phyloP scores from a whole-genome alignment of 176 grass and related monocot species.

The Musa beccarii region DNA sequence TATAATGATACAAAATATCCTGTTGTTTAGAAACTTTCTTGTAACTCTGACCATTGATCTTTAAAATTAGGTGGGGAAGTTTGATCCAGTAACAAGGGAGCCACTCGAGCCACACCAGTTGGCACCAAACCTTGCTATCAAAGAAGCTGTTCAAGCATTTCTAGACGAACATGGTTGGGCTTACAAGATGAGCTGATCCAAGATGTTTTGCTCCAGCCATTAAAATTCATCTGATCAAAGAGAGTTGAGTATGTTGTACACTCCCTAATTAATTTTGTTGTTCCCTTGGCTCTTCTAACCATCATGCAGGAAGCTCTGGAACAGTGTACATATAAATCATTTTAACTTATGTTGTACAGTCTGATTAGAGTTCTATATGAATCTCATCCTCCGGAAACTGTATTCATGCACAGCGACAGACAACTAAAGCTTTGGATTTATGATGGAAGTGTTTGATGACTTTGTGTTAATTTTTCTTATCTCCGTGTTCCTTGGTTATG shows the following conservation, averaged over 20 bases:
- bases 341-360: neutral
- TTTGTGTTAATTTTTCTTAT: too few species aligned
- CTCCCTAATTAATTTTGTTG: neutral
- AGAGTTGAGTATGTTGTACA: neutral
- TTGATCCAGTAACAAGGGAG: conserved; percentile 55
- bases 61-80: conserved; percentile 54
- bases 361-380: neutral
- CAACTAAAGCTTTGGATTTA: neutral
- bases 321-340: neutral
- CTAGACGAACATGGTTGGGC: conserved; percentile 75
- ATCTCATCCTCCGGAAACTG: neutral
- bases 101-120: conserved; percentile 56
- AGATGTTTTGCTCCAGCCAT: neutral
- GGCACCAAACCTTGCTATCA: conserved; percentile 71
- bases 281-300: neutral
- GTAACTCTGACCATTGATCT: neutral
- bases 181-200: conserved; percentile 47
- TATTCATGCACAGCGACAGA: neutral
- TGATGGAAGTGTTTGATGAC: too few species aligned
- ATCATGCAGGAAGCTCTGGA: neutral
- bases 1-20: neutral
- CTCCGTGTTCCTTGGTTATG: too few species aligned
- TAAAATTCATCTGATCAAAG: neutral
- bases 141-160: conserved; percentile 66
- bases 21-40: neutral